Evolutionary conservation across 495 filamentous ascomycete species (phyloP), one percentile per base, ranked within the genome.

Genomic region (Penicillium lividum): DNA sequence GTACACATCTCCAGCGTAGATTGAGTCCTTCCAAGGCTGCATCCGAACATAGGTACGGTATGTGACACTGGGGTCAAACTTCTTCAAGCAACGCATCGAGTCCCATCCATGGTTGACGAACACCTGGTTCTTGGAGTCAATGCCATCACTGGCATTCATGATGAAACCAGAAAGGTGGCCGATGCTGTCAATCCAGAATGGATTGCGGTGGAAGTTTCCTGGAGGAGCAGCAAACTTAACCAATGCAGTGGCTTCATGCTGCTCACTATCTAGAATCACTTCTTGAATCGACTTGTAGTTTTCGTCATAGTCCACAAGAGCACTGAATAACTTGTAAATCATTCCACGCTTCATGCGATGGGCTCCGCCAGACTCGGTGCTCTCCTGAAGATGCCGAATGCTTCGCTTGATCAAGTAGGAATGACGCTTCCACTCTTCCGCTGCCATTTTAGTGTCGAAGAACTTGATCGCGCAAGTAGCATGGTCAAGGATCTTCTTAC

Each of bases 71-170:
- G 80, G 75, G 22, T 78, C 73, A 16, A 93, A 80, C 36, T 82
- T 79, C 63, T 88, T 85, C 57, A 86, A 79, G 57, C 92, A 85
- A 15, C 84, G 80, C 76, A 93, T 82, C 0, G 82, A 86, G 59
- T 89, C 84, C 86, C 90, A 82, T 34, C 89, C 88, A 63, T 93
- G 90, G 43, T 86, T 89, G 56, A 93, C 85, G 66, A 84, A 93
- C 31, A 90, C 86, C 45, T 85, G 77, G 54, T 89, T 84, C 56
- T 84, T 83, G 0, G 85, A 86, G 61, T 92, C 86, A 3, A 86
- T 81, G 25, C 80, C 82, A 64, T 91, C 89, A 54, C 85, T 91
- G 13, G 83, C 89, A 65, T 93, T 93, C 74, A 91, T 86, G 59
- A 88, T 86, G 71, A 94, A 93, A 16, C 90, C 90, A 9, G 87